Evolutionary conservation across 2,329 filamentous ascomycete genomes (phyloP).

Genomic region (Ophiostoma piceae): DNA sequence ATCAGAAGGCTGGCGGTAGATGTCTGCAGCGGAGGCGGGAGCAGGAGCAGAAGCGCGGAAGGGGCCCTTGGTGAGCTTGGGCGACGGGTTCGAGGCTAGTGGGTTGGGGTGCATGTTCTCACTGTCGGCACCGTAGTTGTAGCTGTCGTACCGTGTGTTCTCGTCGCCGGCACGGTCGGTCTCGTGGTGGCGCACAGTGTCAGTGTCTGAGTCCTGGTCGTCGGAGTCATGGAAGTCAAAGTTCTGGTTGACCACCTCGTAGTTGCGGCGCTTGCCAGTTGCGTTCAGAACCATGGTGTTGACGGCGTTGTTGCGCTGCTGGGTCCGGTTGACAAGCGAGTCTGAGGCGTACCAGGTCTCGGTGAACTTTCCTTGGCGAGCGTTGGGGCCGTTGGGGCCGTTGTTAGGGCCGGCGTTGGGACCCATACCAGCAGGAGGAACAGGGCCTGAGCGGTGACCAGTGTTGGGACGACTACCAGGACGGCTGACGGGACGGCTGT

Average conservation of each 20-base stretch:
- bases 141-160: conserved; percentile 28
- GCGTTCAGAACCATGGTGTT: conserved; percentile 34
- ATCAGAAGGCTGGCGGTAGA: conserved; percentile 31
- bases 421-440: neutral
- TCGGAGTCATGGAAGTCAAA: conserved; percentile 36
- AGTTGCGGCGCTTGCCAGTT: conserved; percentile 37
- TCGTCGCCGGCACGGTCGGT: conserved; percentile 31
- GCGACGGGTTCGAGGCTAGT: conserved; percentile 46
- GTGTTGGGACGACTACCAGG: conserved; percentile 11
- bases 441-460: neutral
- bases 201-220: conserved; percentile 33
- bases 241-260: conserved; percentile 44
- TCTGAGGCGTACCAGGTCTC: conserved; percentile 53
- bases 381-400: conserved; percentile 28
- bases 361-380: conserved; percentile 44
- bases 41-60: conserved; percentile 28
- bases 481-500: conserved; percentile 15
- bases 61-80: conserved; percentile 26
- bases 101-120: conserved; percentile 45
- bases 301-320: conserved; percentile 46
- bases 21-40: conserved; percentile 28
- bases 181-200: conserved; percentile 35
- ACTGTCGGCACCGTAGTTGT: conserved; percentile 29
- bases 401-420: conserved; percentile 24
- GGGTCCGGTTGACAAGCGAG: conserved; percentile 50